Evolutionary conservation across 75 land plant species (phyloP).

Genomic region (Pinus taeda): DNA sequence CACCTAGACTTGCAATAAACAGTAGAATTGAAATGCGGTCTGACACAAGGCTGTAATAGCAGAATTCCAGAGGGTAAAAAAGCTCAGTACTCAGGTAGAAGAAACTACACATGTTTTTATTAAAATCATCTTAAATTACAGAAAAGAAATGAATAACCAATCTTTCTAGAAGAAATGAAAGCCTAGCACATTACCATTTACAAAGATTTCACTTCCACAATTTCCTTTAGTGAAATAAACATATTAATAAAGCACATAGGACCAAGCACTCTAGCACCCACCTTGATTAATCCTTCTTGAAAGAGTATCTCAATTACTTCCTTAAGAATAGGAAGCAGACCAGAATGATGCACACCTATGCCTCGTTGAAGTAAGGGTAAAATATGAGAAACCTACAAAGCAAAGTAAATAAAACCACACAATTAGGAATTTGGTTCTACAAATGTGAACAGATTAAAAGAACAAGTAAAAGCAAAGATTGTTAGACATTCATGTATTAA

Average conservation of each 20-base stretch:
- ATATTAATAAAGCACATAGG: not conserved
- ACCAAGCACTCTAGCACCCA: conserved; percentile 13
- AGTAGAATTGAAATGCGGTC: not conserved
- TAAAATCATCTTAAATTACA: not conserved
- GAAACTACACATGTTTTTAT: not conserved
- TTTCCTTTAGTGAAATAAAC: not conserved
- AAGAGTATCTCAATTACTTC: conserved; percentile 99
- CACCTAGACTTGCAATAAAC: not conserved
- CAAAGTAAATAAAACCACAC: not conserved
- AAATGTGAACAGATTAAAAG: no score
- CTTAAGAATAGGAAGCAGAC: conserved; percentile 93
- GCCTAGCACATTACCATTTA: not conserved
- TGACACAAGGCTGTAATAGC: not conserved
- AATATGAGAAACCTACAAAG: conserved; percentile 75
- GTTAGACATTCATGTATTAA: no score
- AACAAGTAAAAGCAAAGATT: no score
- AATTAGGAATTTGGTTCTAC: no score
- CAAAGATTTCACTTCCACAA: not conserved
- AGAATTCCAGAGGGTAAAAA: not conserved
- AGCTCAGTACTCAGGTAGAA: no score
- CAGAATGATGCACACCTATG: conserved; percentile 99
- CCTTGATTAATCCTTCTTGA: conserved; percentile 99
- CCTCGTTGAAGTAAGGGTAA: conserved; percentile 89
- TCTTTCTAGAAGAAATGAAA: not conserved
- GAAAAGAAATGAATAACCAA: not conserved